phyloP scores from a whole-genome alignment of 2,329 filamentous ascomycete genomes.

The Fusarium sororula region DNA sequence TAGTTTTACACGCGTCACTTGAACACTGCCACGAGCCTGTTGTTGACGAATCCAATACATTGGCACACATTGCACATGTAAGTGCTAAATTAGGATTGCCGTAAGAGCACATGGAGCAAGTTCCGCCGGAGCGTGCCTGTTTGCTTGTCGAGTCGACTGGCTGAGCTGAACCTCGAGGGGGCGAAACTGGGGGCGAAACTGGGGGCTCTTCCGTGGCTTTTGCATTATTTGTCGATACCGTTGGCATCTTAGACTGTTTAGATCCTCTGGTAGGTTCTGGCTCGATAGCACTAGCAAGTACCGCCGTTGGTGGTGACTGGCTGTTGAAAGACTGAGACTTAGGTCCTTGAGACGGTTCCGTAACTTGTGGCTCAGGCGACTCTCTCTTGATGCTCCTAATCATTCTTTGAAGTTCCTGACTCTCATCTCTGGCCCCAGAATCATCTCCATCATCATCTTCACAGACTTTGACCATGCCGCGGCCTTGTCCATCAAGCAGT shows the following conservation, averaged over 20 bases:
- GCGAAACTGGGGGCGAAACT: background rate
- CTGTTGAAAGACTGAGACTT: background rate
- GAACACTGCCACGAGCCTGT: slow-evolving; percentile 71
- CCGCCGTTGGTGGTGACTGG: background rate
- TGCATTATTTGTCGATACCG: background rate
- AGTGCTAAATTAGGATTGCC: slow-evolving; percentile 63
- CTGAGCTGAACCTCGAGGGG: background rate
- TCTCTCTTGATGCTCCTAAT: slow-evolving; percentile 42
- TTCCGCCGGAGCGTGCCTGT: background rate
- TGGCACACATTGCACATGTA: slow-evolving; percentile 74
- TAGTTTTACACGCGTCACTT: slow-evolving; percentile 62
- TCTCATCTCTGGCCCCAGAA: slow-evolving; percentile 54
- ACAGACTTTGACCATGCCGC: slow-evolving; percentile 77
- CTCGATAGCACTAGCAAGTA: slow-evolving; percentile 12
- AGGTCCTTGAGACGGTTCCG: background rate
- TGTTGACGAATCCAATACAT: slow-evolving; percentile 70
- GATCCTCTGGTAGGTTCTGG: slow-evolving; percentile 5
- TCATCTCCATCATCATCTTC: slow-evolving; percentile 71
- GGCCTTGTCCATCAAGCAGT: slow-evolving; percentile 72
- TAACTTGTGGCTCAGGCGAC: background rate
- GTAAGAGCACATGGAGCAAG: slow-evolving; percentile 74
- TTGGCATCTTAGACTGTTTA: background rate
- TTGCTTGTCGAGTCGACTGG: background rate
- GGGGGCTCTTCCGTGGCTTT: background rate
- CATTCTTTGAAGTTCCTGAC: slow-evolving; percentile 69